Evolutionary conservation across 2,329 filamentous ascomycete species (phyloP).

Genomic region (Pseudocercospora cruenta): DNA sequence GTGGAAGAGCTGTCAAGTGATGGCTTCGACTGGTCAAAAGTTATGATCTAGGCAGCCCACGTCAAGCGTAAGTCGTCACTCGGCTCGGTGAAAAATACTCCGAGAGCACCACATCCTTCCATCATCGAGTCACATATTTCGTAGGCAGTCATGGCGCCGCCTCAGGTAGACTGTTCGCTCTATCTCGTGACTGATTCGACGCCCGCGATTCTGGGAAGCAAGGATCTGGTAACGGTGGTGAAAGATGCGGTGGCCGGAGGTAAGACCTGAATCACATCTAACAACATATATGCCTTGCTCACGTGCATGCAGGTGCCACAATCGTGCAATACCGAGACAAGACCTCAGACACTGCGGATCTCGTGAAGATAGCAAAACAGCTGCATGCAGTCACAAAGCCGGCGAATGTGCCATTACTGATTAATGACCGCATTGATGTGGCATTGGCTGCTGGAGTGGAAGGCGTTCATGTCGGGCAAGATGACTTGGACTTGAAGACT

Average conservation of each 20-base stretch:
- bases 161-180: constrained; percentile 71
- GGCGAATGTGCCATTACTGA: constrained; percentile 76
- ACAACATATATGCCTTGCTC: constrained; percentile 7
- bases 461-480: constrained; percentile 92
- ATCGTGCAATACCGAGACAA: constrained; percentile 93
- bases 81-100: neutral
- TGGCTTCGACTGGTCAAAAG: neutral
- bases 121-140: constrained; percentile 10
- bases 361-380: constrained; percentile 70
- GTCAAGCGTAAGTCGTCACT: neutral
- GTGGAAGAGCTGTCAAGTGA: too few species aligned
- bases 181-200: constrained; percentile 95
- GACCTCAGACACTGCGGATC: constrained; percentile 69
- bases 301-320: constrained; percentile 63
- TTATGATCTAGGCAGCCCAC: neutral
- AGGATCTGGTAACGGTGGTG: constrained; percentile 73
- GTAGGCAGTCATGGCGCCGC: constrained; percentile 24
- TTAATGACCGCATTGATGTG: constrained; percentile 92
- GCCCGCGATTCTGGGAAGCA: constrained; percentile 74
- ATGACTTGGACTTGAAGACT: constrained; percentile 74
- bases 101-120: neutral
- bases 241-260: constrained; percentile 75
- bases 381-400: constrained; percentile 72
- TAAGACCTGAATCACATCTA: constrained; percentile 32
- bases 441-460: constrained; percentile 83